Conservation (phyloP, 164 flowering plant genomes). For the Cinnamomum micranthum region DNA sequence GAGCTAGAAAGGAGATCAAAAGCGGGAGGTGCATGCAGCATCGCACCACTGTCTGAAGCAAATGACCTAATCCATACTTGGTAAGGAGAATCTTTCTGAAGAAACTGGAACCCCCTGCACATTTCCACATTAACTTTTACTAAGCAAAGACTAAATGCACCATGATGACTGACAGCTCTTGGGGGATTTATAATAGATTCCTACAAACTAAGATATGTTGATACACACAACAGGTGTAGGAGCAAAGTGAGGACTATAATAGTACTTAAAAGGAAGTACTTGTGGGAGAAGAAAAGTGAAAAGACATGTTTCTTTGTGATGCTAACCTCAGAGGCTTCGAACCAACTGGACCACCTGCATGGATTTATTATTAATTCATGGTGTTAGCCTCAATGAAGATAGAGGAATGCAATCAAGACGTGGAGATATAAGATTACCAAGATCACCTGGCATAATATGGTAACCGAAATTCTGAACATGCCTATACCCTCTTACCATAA, state of each 20-base stretch:
- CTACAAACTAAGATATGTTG: not conserved
- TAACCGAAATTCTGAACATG: constrained; percentile 25
- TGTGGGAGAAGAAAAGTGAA: not conserved
- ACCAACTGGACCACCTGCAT: constrained; percentile 30
- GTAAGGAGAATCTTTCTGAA: constrained; percentile 21
- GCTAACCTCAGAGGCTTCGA: constrained; percentile 37
- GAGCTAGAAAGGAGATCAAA: not conserved
- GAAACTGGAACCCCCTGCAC: constrained; percentile 32
- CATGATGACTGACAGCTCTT: not conserved
- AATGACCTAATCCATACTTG: constrained; percentile 38
- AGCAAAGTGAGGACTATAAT: not conserved
- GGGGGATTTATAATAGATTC: not conserved
- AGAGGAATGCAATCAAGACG: not conserved
- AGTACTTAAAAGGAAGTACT: not conserved
- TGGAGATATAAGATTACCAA: not conserved
- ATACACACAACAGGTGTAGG: not conserved
- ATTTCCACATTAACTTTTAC: constrained; percentile 1
- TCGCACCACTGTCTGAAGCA: constrained; percentile 55
- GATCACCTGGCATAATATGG: constrained; percentile 32
- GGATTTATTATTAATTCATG: not conserved
- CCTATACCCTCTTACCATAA: constrained; percentile 23
- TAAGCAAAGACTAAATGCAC: not conserved
- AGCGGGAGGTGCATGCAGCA: constrained; percentile 2
- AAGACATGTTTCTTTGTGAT: not conserved
- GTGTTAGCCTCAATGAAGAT: not conserved